Evolutionary conservation across 345 rosid species (phyloP).

Genomic region (Rhizophora mangle): DNA sequence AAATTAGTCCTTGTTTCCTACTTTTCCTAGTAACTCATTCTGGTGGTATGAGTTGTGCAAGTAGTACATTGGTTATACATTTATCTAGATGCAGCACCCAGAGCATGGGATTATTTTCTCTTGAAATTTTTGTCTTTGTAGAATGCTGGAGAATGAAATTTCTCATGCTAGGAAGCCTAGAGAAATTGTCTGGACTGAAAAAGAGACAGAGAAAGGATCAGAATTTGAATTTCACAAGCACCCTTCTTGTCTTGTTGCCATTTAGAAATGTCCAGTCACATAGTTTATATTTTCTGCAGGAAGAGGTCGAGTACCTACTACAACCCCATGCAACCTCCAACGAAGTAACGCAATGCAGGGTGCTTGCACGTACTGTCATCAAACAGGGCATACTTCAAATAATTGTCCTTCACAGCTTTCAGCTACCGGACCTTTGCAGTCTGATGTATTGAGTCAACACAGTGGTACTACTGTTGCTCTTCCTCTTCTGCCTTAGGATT

Average conservation of each 20-base stretch:
- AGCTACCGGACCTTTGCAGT: slow-evolving; percentile 42
- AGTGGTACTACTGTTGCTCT: slow-evolving; percentile 39
- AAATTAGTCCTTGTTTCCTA: too few relatives aligned
- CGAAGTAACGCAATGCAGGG: slow-evolving; percentile 50
- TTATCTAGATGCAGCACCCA: too few relatives aligned
- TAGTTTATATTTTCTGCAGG: slow-evolving; percentile 30
- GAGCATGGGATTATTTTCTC: too few relatives aligned
- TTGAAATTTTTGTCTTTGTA: too few relatives aligned
- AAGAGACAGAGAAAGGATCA: too few relatives aligned
- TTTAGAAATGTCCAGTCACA: background rate
- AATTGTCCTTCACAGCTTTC: slow-evolving; percentile 63
- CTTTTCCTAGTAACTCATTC: too few relatives aligned
- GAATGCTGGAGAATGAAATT: too few relatives aligned
- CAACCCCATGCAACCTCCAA: slow-evolving; percentile 48
- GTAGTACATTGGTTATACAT: too few relatives aligned
- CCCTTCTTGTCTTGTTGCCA: background rate
- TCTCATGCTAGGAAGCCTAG: too few relatives aligned
- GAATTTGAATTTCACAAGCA: background rate
- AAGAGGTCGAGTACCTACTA: slow-evolving; percentile 54
- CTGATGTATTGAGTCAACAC: slow-evolving; percentile 40
- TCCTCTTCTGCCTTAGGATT: background rate
- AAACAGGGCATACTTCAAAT: slow-evolving; percentile 67
- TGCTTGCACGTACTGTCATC: slow-evolving; percentile 69
- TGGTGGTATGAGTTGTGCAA: too few relatives aligned
- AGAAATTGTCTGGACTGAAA: too few relatives aligned